These are phyloP conservation scores for Rutstroemia sp. DNA, from an alignment of 2,329 filamentous ascomycete genomes.

Conservation along the genomic window DNA sequence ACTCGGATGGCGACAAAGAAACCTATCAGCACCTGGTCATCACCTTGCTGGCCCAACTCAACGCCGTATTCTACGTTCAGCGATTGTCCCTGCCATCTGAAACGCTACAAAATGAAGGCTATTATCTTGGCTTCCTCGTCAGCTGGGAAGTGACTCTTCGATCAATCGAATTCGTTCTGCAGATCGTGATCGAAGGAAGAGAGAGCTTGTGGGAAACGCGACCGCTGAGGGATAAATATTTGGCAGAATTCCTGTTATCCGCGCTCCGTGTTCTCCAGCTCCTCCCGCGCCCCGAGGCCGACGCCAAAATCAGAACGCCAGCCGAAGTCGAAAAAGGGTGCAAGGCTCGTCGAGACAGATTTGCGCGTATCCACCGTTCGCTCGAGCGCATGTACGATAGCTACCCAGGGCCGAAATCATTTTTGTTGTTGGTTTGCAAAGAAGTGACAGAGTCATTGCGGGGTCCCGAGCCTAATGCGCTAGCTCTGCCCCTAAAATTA, in stretches of 20 bases:
- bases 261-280: constrained; percentile 33
- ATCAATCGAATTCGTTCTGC: constrained; percentile 33
- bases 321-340: constrained; percentile 24
- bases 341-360: constrained; percentile 33
- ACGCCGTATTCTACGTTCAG: constrained; percentile 34
- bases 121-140: constrained; percentile 33
- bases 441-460: constrained; percentile 32
- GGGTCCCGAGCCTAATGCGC: constrained; percentile 29
- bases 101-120: constrained; percentile 28
- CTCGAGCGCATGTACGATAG: constrained; percentile 34
- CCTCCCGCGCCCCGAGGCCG: constrained; percentile 31
- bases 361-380: constrained; percentile 32
- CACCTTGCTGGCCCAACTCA: constrained; percentile 32
- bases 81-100: constrained; percentile 34
- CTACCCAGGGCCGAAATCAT: constrained; percentile 33
- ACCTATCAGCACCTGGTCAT: constrained; percentile 33
- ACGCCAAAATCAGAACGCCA: constrained; percentile 5
- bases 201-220: constrained; percentile 21
- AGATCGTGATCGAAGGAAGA: constrained; percentile 24
- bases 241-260: constrained; percentile 33
- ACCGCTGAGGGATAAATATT: constrained; percentile 31
- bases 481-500: constrained; percentile 30
- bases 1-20: constrained; percentile 30
- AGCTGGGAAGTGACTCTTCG: constrained; percentile 36
- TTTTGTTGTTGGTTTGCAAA: constrained; percentile 33